Percentiles rank a stretch among this genome's conserved stretches.
These are phyloP conservation scores for Rugonectria rugulosa DNA, from an alignment of 2,329 filamentous ascomycete species.

Conservation along the genomic window DNA sequence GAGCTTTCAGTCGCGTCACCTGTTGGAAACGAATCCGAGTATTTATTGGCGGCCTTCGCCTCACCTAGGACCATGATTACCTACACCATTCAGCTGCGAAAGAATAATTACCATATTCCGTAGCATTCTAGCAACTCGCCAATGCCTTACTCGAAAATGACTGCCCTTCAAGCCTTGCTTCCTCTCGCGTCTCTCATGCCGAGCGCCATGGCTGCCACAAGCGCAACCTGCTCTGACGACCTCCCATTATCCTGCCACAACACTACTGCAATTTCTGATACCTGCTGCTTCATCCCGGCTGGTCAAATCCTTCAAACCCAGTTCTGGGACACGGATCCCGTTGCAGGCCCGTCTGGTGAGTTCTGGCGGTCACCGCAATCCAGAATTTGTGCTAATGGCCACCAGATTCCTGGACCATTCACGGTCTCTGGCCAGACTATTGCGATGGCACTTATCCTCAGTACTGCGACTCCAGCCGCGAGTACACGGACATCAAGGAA, in stretches of 20 bases:
- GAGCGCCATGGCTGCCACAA: constrained; percentile 14
- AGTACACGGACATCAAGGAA: constrained; percentile 70
- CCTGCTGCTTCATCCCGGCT: constrained; percentile 77
- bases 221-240: constrained; percentile 28
- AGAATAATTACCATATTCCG: too few relatives aligned
- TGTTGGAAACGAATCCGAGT: not conserved
- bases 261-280: constrained; percentile 64
- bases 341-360: constrained; percentile 61
- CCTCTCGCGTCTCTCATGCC: constrained; percentile 23
- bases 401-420: constrained; percentile 75
- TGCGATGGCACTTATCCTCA: constrained; percentile 76
- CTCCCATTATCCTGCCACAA: constrained; percentile 61
- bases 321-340: constrained; percentile 76
- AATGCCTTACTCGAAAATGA: constrained; percentile 17
- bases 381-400: not conserved
- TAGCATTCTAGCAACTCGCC: too few relatives aligned
- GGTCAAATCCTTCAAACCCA: constrained; percentile 78
- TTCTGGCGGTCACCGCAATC: rapidly evolving
- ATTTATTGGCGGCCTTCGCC: not conserved
- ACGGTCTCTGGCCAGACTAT: constrained; percentile 72
- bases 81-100: too few relatives aligned
- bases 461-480: constrained; percentile 68
- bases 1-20: not conserved
- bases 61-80: not conserved
- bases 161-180: constrained; percentile 10